A percentile compares a stretch with the other conserved stretches of the same genome.
Evolutionary conservation across 768 basidiomycete genomes (phyloP).

Genomic region (Tricholoma saponaceum): DNA sequence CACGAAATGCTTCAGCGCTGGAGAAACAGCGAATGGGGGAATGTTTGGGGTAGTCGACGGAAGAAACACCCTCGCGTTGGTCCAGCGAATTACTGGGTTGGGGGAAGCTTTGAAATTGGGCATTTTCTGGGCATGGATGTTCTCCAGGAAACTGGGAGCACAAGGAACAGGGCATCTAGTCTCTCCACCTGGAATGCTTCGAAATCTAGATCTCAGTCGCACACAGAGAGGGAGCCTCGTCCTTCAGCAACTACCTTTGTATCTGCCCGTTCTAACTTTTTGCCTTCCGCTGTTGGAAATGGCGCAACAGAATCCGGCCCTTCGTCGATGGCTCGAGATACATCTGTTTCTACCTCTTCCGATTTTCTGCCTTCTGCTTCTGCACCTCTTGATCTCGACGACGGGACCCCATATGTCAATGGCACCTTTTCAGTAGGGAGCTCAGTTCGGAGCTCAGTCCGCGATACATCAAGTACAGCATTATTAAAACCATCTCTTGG

Average conservation of each 20-base stretch:
- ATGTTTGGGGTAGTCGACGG: conserved; percentile 35
- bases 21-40: conserved; percentile 66
- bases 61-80: conserved; percentile 21
- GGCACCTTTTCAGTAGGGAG: background rate
- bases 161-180: conserved; percentile 10
- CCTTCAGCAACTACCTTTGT: conserved; percentile 1
- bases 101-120: conserved; percentile 75
- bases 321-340: conserved; percentile 14
- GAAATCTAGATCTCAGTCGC: background rate
- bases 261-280: background rate
- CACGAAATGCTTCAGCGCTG: conserved; percentile 59
- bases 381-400: conserved; percentile 1
- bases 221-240: background rate
- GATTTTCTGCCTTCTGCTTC: conserved; percentile 3
- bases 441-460: conserved; percentile 6
- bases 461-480: conserved; percentile 14
- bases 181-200: conserved; percentile 4
- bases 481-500: conserved; percentile 10
- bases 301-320: background rate
- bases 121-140: conserved; percentile 69
- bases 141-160: conserved; percentile 32
- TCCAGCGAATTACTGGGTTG: conserved; percentile 50
- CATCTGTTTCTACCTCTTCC: conserved; percentile 24
- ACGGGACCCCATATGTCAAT: conserved; percentile 1
- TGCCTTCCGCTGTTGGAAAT: conserved; percentile 1